phyloP scores from a whole-genome alignment of 2,329 filamentous ascomycete species.

The Exophiala spinifera region DNA sequence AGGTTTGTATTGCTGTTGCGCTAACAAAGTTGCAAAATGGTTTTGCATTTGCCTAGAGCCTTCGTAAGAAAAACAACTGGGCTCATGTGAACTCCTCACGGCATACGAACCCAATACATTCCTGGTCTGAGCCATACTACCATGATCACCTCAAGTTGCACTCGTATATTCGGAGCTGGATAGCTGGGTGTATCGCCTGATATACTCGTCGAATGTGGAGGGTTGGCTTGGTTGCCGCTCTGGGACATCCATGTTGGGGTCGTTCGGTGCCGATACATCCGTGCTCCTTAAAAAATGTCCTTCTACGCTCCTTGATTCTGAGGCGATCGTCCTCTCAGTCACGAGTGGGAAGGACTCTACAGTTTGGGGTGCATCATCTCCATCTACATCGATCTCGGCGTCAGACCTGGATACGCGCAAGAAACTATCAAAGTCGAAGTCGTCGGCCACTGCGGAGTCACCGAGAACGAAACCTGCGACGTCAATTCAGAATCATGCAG shows the following conservation, averaged over 20 bases:
- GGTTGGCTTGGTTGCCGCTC: background rate
- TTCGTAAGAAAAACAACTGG: too few relatives aligned
- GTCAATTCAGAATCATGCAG: too few relatives aligned
- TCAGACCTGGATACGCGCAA: conserved; percentile 50
- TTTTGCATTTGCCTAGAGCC: background rate
- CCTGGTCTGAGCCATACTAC: too few relatives aligned
- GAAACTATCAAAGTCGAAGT: conserved; percentile 66
- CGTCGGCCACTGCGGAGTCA: too few relatives aligned
- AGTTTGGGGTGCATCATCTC: conserved; percentile 32
- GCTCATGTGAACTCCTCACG: too few relatives aligned
- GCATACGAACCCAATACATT: too few relatives aligned
- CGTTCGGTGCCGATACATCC: too few relatives aligned
- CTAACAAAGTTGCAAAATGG: background rate
- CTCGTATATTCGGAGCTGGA: background rate
- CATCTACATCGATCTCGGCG: conserved; percentile 42
- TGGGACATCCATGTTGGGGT: too few relatives aligned
- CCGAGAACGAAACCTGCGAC: too few relatives aligned
- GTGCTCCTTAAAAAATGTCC: too few relatives aligned
- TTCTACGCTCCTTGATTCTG: background rate
- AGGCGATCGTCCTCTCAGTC: background rate
- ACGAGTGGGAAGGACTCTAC: conserved; percentile 13
- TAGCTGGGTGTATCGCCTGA: background rate
- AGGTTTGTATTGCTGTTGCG: background rate
- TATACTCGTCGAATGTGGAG: background rate
- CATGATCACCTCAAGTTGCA: too few relatives aligned